Evolutionary conservation across 2,329 filamentous ascomycete genomes (phyloP), one percentile per base, ranked within the genome.

Genomic region (Monosporascus sp.): DNA sequence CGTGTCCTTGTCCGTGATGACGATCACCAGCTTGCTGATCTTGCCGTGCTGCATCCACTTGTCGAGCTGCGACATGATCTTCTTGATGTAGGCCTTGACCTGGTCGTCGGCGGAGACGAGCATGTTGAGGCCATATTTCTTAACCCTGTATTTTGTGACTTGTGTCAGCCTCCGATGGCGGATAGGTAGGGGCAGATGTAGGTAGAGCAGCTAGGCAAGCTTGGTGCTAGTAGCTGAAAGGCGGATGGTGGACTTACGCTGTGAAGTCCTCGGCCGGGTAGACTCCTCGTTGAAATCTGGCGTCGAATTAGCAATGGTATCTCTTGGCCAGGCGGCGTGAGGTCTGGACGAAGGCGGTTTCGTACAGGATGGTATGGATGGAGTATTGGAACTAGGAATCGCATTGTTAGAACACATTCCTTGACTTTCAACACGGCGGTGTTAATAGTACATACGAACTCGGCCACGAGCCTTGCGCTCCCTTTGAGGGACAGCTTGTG

Each of bases 61-160:
- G 76, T 95, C 93, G 54, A 99, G 84, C 73, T 99, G 94, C 27
- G 86, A 87, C 92, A 97, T 99, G 76, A 99, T 97, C 75, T 95
- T 96, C 74, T 96, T 97, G 78, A 99, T 96, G 75, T 99, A 99
- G 35, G 92, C 91, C 74, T 96, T 96, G 69, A 99, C 94, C 75
- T 99, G 93, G 76, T 97, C 94, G 70, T 99, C 94, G 59, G 91
- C 85, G 35, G 93, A 95, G 50, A 97, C 92, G 65, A 96, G 88
- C 91, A 97, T 96, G 66, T 96, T 97, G 65, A 99, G 83, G 65
- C 94, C 94, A 87, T 99, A 99, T 76, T 99, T 99, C 77, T 99
- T 99, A 67, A 99, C 92, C 41, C 69, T 74, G 53, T 27, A 9
- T 17, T 26, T 46, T 19, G n/a, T 24, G 17, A 17, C 11, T 27